Evolutionary conservation across 345 rosid genomes (phyloP).

Genomic region (Brassica rapa): DNA sequence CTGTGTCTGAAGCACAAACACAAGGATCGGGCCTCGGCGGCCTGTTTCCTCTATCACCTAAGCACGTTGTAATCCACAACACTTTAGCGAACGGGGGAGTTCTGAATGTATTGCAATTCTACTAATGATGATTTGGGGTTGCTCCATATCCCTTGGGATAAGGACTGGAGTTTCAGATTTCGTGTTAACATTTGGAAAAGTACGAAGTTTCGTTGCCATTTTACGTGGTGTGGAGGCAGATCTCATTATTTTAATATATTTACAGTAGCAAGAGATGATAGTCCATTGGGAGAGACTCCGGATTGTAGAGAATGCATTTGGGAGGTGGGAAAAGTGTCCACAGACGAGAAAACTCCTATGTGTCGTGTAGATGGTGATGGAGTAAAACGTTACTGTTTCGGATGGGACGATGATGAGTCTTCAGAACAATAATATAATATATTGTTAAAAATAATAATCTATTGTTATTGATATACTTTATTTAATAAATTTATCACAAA

Average conservation of each 20-base stretch:
- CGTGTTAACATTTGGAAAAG: constrained; percentile 11
- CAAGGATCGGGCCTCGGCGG: not conserved
- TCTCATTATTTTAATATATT: constrained; percentile 21
- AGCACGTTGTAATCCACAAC: not conserved
- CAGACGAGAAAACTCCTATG: not conserved
- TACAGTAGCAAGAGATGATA: constrained; percentile 26
- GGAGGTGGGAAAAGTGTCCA: not conserved
- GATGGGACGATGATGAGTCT: not conserved
- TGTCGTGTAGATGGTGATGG: constrained; percentile 1
- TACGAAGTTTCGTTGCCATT: constrained; percentile 2
- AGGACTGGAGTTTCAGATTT: constrained; percentile 2
- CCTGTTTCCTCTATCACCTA: not conserved
- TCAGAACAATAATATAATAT: no score
- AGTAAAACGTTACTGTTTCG: not conserved
- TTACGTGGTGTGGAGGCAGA: constrained; percentile 9
- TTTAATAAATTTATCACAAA: not conserved
- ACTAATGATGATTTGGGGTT: not conserved
- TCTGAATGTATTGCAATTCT: constrained; percentile 19
- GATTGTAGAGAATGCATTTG: constrained; percentile 9
- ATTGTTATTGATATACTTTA: not conserved
- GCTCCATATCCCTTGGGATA: not conserved
- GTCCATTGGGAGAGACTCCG: not conserved
- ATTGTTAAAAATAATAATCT: not conserved
- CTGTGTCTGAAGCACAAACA: not conserved
- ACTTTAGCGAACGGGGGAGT: not conserved